Evolutionary conservation across 306 rosid species (phyloP), one percentile per base, ranked within the genome.

Genomic region (Glycine tomentella): DNA sequence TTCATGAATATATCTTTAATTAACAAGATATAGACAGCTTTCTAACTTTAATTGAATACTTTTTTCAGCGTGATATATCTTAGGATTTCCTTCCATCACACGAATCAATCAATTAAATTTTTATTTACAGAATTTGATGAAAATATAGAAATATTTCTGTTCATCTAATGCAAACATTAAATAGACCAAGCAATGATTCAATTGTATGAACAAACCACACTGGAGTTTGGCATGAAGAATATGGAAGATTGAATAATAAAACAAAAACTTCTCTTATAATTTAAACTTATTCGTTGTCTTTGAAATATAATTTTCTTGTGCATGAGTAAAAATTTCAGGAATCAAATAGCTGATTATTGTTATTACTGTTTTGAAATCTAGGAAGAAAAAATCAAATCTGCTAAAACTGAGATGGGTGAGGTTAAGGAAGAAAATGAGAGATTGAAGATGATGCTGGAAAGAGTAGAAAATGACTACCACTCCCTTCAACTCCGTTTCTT

Each of bases 381-480:
- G 88, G 88, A 80, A 38, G 92, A 87, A n/a, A 88, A 85, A 64
- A 42, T 89, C 0, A 84, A 89, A 75, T 86, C 82, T 59, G 83
- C 88, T 3, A 88, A 82, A 84, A 81, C 83, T 14, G 92, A 89
- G 79, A 90, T 95, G 92, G 89, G 93, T 0, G 86, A 92, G 81
- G 91, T 90, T 75, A 88, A 81, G 69, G 91, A 89, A 89, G 98
- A 93, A 71, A 93, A 92, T 56, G 81, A 84, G 53, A 93, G 97
- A 77, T 85, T 93, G 72, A 93, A 91, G 79, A 89, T 69, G 83
- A 73, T 70, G 81, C 49, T 92, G 17, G 87, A 82, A 2, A 15
- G 58, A 77, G 86, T 90, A 46, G 87, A 88, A 81, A 91, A 88
- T 52, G 94, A 94, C 13, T 92, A 94, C 79, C 69, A 85, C 45